Base-by-base conservation (phyloP, 176 grass and related monocot genomes). In the Bolboschoenus planiculmis region DNA sequence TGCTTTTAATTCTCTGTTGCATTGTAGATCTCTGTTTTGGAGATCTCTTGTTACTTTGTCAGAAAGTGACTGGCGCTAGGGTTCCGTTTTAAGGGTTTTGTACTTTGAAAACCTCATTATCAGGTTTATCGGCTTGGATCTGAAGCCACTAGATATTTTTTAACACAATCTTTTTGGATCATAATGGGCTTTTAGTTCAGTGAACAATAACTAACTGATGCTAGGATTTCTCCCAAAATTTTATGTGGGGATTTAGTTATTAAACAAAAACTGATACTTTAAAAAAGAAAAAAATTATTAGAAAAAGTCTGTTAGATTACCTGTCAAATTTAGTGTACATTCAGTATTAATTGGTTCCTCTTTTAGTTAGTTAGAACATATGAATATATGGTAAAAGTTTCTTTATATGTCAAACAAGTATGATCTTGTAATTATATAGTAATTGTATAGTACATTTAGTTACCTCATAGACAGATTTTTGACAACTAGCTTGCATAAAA, bases 31-130 rank as follows among this genome's bases (percentile, higher is more conserved):
- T 42, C 33, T 57, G 13, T 29, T 36, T 79, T 56, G 20, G 51
- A 80, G 78, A 80, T 80, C 54, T 40, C 50, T 71, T 20, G 48
- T 80, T 29, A 59, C 53, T 54, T 81, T 18, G 47, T 79, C 42
- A 79, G 50, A n/a, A 37, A 36, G 44, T 80, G 35, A 40, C 78
- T 59, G 37, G 51, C 40, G 50, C 78, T 80, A 57, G 56, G 29
- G 33, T 79, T 80, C 39, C 50, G 35, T 78, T 54, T 50, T 29
- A 23, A 13, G 13, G 30, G 14, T 47, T 36, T 31, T 34, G 26
- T 56, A 5, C 53, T 44, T 44, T 33, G 10, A 31, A 20, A 55
- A 31, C 30, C 39, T 8, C 46, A 78, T 56, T 55, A 35, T 78
- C 15, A 30, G 73, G 24, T 31, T 78, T 26, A 11, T 78, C 43